Evolutionary conservation across 1,139 yeast genomes (phyloP), one percentile per base, ranked within the genome.

Genomic region (Kodamaea plutei): DNA sequence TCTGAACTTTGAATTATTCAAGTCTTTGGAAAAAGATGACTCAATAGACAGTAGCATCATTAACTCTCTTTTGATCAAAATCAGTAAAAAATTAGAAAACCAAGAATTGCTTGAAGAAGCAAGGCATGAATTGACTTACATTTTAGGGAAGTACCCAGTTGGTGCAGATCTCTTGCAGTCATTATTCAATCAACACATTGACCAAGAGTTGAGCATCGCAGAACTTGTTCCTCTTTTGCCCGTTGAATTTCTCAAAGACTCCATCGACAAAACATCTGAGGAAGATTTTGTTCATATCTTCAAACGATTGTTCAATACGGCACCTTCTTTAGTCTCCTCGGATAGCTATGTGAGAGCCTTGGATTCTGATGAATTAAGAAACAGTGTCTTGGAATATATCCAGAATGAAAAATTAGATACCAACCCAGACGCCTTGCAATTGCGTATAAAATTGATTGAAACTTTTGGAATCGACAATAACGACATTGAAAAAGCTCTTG

Each of bases 381-480:
- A 20, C 3, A 9, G 15, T 8, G 20, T 30, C n/a, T 35, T 45
- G 6, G 28, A 30, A 1, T 46, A 46, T 34, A 45, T 64, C 3
- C 58, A 53, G 18, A 21, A 33, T 3, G 34, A 44, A 20, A 37
- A 45, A 3, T 34, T 65, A 4, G 73, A 64, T 37, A 23, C 41
- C 9, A 48, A 47, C 24, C 37, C 59, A 0, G 56, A 50, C 23
- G 50, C 64, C 2, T 39, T 60, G 13, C 39, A 33, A 7, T 27
- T 45, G 29, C 40, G 70, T 21, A 38, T 58, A 21, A 48, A 50
- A 27, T 25, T 62, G 2, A 37, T 73, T 15, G 66, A 66, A 36
- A 40, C 53, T 5, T 53, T 56, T 28, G 79, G 77, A 1, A 53
- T 65, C 38, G 44, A 57, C 37, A 40, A 41, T n/a, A 43, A 51